Evolutionary conservation across 2,329 filamentous ascomycete species (phyloP).

Genomic region (Diaporthe ampelina): DNA sequence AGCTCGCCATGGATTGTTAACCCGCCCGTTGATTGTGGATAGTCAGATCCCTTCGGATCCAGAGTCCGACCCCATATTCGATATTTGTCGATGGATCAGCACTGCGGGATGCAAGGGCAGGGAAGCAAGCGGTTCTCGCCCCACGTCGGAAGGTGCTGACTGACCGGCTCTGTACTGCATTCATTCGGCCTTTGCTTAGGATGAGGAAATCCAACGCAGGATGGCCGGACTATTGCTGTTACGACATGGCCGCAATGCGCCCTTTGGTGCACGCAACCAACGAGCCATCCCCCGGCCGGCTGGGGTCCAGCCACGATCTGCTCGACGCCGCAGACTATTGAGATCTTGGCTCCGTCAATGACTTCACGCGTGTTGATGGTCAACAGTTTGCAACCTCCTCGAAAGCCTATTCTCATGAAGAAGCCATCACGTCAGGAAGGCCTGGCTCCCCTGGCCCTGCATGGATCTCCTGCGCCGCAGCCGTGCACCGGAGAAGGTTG

Average conservation of each 20-base stretch:
- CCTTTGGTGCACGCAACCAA: not conserved
- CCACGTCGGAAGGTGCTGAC: not conserved
- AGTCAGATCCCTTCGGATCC: conserved; percentile 16
- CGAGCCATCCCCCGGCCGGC: not conserved
- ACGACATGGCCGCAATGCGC: not conserved
- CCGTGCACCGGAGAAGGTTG: conserved; percentile 3
- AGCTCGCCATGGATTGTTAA: conserved; percentile 23
- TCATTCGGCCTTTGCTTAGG: not conserved
- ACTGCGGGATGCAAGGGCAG: conserved; percentile 14
- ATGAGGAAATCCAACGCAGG: not conserved
- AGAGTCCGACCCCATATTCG: conserved; percentile 26
- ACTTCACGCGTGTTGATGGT: not conserved
- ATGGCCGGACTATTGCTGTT: not conserved
- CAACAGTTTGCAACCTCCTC: not conserved
- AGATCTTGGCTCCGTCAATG: not conserved
- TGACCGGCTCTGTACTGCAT: not conserved
- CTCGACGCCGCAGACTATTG: conserved; percentile 8
- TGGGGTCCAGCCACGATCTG: not conserved
- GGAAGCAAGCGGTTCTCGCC: not conserved
- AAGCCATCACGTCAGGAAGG: not conserved
- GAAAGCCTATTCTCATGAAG: not conserved
- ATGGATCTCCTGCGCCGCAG: conserved; percentile 24
- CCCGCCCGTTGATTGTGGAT: conserved; percentile 4
- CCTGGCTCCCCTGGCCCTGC: not conserved
- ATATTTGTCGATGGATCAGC: conserved; percentile 21